phyloP scores from a whole-genome alignment of 2,329 filamentous ascomycete species.

The Apiospora malaysiana region DNA sequence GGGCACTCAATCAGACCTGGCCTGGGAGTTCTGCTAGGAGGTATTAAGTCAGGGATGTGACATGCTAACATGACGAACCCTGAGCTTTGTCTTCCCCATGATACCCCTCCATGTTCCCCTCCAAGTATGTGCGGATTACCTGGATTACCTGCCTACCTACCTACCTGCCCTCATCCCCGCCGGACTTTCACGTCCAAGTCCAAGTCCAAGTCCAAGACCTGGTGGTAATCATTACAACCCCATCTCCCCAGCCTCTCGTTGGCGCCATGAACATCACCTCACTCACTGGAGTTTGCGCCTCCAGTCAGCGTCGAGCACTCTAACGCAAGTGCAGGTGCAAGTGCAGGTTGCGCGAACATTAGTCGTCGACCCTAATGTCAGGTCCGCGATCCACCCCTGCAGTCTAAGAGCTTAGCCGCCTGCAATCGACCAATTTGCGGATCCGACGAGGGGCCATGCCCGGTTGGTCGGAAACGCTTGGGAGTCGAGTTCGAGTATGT shows the following conservation, averaged over 20 bases:
- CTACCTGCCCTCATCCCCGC: not conserved
- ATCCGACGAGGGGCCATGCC: not conserved
- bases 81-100: not conserved
- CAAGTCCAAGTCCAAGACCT: too few relatives aligned
- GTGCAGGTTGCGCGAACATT: slow-evolving; percentile 5
- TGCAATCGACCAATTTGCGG: slow-evolving; percentile 3
- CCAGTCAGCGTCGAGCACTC: not conserved
- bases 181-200: not conserved
- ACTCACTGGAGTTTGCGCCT: not conserved
- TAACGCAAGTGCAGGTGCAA: not conserved
- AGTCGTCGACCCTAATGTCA: slow-evolving; percentile 10
- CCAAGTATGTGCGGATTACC: not conserved
- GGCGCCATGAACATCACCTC: not conserved
- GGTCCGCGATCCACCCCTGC: slow-evolving; percentile 10
- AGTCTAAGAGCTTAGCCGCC: not conserved
- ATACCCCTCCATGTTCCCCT: slow-evolving; percentile 1
- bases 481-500: not conserved
- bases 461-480: slow-evolving; percentile 1
- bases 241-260: not conserved
- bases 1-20: not conserved
- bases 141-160: not conserved
- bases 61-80: not conserved
- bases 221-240: not conserved
- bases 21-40: not conserved
- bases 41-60: not conserved